Base-by-base conservation (phyloP, 2,329 filamentous ascomycete species). In the Colletotrichum liriopes region DNA sequence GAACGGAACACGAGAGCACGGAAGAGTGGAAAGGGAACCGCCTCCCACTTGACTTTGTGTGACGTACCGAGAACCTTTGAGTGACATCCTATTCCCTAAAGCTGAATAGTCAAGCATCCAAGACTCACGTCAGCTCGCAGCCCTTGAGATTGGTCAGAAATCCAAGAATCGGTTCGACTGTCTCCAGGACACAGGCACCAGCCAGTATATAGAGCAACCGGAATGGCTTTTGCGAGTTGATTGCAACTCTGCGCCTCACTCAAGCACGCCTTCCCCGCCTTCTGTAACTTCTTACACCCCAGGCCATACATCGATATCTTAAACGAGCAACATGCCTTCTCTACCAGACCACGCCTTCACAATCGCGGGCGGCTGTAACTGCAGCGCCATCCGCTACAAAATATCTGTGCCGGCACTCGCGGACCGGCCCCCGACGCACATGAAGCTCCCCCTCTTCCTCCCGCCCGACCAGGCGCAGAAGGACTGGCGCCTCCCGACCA, bases 361-460 rank as follows among this genome's bases (percentile, higher is more conserved):
- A n/a, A 60, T 78, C 43, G 78, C 76, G 3, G 77, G 77, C 43
- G 77, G 77, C 43, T 78, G 77, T 60, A 77, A 76, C 35, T 78
- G 77, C 58, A 75, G 76, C 5, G 77, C 76, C 47, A 65, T 78
- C 39, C 75, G 77, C 56, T 55, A 55, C 29, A 74, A 75, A 29
- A 63, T 78, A 62, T 63, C 71, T 16, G 69, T 78, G 5, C 76
- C 77, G 1, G 29, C 37, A 2, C 49, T 71, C 29, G 62, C 72
- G 3, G 63, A 74, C 7, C 74, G 77, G 1, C 72, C 73, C 0
- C 8, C 54, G 23, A 39, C 61, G 23, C 41, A 60, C 41, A 60
- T 60, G 23, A 45, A 32, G 8, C 1, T 71, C 3, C 56, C 73
- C 37, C 74, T 74, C 18, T 69, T 75, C 29, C 14, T 65, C 6